These are phyloP conservation scores for Conidiobolus incongruus DNA, from an alignment of 371 early-diverging fungal genomes.

Conservation along the genomic window DNA sequence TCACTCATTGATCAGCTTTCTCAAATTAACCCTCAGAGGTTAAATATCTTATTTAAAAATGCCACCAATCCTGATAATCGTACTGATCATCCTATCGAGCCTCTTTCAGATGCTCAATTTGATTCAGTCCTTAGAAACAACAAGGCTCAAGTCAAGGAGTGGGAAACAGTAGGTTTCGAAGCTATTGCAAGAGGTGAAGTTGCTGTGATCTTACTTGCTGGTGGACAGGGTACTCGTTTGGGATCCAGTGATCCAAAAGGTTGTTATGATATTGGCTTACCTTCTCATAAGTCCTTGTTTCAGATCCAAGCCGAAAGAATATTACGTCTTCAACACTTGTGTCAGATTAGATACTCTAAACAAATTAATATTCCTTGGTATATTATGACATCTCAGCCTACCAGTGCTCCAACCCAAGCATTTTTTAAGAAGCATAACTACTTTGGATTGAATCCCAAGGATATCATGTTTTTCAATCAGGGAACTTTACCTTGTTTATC, in stretches of 20 bases:
- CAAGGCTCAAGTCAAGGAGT: conserved; percentile 27
- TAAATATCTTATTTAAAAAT: conserved; percentile 52
- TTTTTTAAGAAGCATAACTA: conserved; percentile 34
- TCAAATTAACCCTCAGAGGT: conserved; percentile 47
- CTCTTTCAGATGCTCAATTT: conserved; percentile 48
- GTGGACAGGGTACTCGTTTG: conserved; percentile 75
- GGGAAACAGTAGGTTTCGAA: conserved; percentile 48
- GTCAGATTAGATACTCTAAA: no score
- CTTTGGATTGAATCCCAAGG: conserved; percentile 33
- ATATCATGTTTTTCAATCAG: conserved; percentile 43
- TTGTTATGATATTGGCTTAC: conserved; percentile 73
- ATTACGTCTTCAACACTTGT: conserved; percentile 52
- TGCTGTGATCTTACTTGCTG: conserved; percentile 76
- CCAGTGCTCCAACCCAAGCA: conserved; percentile 26
- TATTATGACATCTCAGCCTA: conserved; percentile 61
- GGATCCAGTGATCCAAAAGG: conserved; percentile 78
- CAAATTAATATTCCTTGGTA: conserved; percentile 40
- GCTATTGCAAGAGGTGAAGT: conserved; percentile 68
- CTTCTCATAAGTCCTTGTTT: conserved; percentile 65
- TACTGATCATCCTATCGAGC: conserved; percentile 39
- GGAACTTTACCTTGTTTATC: conserved; percentile 44
- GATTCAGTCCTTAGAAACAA: conserved; percentile 39
- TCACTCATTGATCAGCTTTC: conserved; percentile 35
- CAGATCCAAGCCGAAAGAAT: conserved; percentile 83
- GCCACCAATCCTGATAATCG: no score